Percentiles rank a stretch among this genome's conserved stretches.
Conservation (phyloP, 768 basidiomycete species). For the Nidula microcarpa region DNA sequence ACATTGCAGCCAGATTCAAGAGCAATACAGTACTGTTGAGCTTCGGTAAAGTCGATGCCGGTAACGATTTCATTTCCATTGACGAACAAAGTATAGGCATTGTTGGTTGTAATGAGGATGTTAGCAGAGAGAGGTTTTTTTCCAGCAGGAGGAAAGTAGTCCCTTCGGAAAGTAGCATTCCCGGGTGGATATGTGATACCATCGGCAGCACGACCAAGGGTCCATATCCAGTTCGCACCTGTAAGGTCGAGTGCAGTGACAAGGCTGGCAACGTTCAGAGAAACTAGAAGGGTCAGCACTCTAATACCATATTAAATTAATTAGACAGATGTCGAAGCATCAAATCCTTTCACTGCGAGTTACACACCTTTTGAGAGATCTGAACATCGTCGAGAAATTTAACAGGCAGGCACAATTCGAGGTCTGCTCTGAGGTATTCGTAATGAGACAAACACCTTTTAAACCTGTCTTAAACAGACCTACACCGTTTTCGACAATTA, state of each 20-base stretch:
- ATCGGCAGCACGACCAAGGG: constrained; percentile 8
- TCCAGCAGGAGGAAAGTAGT: constrained; percentile 16
- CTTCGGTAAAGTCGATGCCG: constrained; percentile 9
- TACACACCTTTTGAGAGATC: no score
- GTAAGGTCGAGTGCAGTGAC: neutral
- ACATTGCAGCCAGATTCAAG: constrained; percentile 22
- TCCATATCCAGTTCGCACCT: constrained; percentile 26
- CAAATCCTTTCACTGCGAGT: no score
- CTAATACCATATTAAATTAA: no score
- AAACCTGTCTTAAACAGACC: no score
- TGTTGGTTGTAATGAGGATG: constrained; percentile 24
- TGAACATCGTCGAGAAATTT: no score
- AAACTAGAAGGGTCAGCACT: no score
- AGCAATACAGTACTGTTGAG: constrained; percentile 23
- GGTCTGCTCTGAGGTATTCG: no score
- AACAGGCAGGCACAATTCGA: no score
- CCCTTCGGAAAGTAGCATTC: constrained; percentile 23
- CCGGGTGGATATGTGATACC: constrained; percentile 13
- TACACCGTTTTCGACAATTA: no score
- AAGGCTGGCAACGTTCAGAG: no score
- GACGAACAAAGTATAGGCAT: constrained; percentile 25
- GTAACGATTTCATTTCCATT: constrained; percentile 22
- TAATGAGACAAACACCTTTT: no score
- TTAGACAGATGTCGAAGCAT: no score
- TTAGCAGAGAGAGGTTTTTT: constrained; percentile 23